Conservation (phyloP, 78 protist genomes). For the Isochrysis galbana region DNA sequence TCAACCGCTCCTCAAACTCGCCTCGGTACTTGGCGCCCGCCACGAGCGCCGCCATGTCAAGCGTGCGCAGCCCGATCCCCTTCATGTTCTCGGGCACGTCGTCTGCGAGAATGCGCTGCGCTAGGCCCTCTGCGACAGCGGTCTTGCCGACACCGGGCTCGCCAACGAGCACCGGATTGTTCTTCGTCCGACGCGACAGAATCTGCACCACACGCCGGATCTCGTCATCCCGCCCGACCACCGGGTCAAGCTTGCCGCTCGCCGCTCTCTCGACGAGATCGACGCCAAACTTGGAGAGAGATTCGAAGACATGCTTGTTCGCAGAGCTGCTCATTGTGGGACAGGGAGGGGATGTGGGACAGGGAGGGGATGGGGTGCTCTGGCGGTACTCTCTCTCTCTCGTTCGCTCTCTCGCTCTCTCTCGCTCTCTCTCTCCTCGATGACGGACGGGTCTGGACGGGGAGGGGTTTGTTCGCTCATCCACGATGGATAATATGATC, state of each 20-base stretch:
- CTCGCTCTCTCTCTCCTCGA: no score
- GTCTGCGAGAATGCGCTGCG: constrained; percentile 94
- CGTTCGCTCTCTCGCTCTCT: no score
- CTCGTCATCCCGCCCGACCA: constrained; percentile 97
- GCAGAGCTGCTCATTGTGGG: no score
- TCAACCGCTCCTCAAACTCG: constrained; percentile 97
- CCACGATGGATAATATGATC: no score
- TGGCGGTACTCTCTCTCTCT: no score
- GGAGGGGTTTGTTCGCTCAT: no score
- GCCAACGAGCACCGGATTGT: constrained; percentile 97
- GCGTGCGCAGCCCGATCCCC: constrained; percentile 66
- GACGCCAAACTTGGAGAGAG: constrained; percentile 75
- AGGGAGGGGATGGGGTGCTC: no score
- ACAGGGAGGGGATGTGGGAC: no score
- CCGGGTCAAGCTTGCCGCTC: constrained; percentile 99
- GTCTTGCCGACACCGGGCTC: constrained; percentile 92
- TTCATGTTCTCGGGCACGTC: constrained; percentile 92
- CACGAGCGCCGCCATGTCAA: constrained; percentile 96
- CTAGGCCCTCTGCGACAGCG: constrained; percentile 97
- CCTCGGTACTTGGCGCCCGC: constrained; percentile 99
- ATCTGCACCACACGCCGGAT: constrained; percentile 88
- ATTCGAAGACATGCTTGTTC: no score
- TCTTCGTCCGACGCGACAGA: constrained; percentile 88
- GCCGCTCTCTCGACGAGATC: constrained; percentile 78
- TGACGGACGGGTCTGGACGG: no score